Base-by-base conservation (phyloP, 2,329 filamentous ascomycete genomes). In the Trichoderma sp. region DNA sequence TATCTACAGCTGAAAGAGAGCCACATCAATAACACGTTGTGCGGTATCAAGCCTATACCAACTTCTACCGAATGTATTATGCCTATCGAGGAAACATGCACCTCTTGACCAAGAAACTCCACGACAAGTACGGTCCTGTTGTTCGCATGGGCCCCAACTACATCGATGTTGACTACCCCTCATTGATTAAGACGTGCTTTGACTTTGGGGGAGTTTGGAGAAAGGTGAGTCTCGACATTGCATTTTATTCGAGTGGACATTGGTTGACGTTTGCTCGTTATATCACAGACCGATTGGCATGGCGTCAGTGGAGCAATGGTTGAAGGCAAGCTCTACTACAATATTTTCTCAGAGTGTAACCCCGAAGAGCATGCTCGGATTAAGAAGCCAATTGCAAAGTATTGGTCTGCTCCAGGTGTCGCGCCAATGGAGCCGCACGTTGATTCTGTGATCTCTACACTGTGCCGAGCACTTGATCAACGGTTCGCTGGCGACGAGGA, bases 111-210 rank as follows among this genome's bases (percentile, higher is more conserved):
- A 75, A 81, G 11, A 75, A 77, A 17, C 74, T 84, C 0, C 82
- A 84, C 68, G 74, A 78, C 7, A 77, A 79, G 71, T 80, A 84
- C 72, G 82, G 83, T 0, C 81, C 82, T 0, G 78, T 82, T 11
- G 81, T 85, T 3, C 81, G 81, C 8, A 79, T 84, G n/a, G 81
- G 78, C 0, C 83, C 83, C 4, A 82, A 81, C 50, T 72, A 80
- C 3, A 72, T 84, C 2, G 79, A 81, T 50, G 73, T 84, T 5
- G 80, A 82, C 66, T 75, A 78, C 0, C 82, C 82, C 0, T 78
- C 80, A 30, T 70, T 84, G 67, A 77, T 81, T 72, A 80, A 80
- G 64, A 78, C 77, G 1, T 74, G 84, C 9, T 84, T 83, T 53
- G 79, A 74, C 50, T 79, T 76, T 30, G 78, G 81, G 15, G 75